Base-by-base conservation (phyloP, 306 rosid species). In the Luffa aegyptiaca region DNA sequence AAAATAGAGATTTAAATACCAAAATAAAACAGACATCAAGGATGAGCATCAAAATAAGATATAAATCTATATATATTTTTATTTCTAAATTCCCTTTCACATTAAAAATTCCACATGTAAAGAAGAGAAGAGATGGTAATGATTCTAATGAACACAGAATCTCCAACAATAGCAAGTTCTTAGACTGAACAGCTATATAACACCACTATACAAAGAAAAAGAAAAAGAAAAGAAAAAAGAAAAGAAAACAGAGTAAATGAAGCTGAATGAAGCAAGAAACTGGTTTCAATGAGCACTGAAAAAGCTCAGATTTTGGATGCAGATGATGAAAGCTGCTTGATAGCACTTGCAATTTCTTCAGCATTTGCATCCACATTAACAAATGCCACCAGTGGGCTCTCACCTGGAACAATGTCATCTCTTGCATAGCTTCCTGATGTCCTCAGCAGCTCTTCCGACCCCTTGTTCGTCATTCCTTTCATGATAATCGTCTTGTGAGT, bases 401-500 rank as follows among this genome's bases (percentile, higher is more conserved):
- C 88, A 14, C 81, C 80, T 12, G 97, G 96, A 9, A 93, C 93
- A 10, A 83, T 79, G 70, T 93, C 98, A 8, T 86, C 96, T 77
- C 86, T 92, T 2, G 76, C 87, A 70, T 90, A 92, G 81, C 97
- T 93, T 80, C 93, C 98, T 11, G 90, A 79, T 78, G 96, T 84
- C 89, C 97, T 83, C 20, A 89, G 90, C 42, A 88, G 84, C 81
- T 88, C 84, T 39, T 88, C 91, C 31, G 91, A 88, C 39, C 93
- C 96, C 61, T 86, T 88, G 41, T 82, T 51, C 20, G 85, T 90
- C 65, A 84, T 83, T 5, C 90, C 97, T 80, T 92, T 93, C 91
- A 93, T 78, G 79, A 88, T 79, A 62, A 93, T 83, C 68, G 96
- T 90, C 88, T 89, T 92, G 82, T 93, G 97, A 75, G 92, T 88